These are phyloP conservation scores for Lumnitzera littorea DNA, from an alignment of 345 rosid genomes.

Conservation along the genomic window DNA sequence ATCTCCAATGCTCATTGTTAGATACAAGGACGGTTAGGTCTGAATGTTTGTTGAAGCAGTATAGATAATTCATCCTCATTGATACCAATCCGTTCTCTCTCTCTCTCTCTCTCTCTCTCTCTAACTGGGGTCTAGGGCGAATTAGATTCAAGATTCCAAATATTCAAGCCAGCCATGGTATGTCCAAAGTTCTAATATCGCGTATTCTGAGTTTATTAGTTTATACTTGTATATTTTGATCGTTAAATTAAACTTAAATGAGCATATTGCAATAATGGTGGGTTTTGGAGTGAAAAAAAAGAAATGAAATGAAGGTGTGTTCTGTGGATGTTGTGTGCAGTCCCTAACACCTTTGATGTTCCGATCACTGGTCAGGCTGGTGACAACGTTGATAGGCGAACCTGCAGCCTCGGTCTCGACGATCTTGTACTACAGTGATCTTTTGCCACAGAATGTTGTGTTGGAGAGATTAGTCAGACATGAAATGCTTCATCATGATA, in stretches of 20 bases:
- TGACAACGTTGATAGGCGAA: slow-evolving; percentile 18
- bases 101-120: background rate
- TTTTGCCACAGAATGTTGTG: slow-evolving; percentile 32
- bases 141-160: background rate
- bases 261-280: no score
- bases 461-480: slow-evolving; percentile 35
- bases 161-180: slow-evolving; percentile 22
- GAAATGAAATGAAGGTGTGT: background rate
- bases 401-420: slow-evolving; percentile 39
- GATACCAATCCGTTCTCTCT: no score
- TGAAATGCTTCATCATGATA: slow-evolving; percentile 28
- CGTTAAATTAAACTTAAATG: no score
- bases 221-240: no score
- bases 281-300: background rate
- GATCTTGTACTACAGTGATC: slow-evolving; percentile 34
- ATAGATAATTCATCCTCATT: no score
- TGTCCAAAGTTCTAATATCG: background rate
- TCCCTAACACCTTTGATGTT: slow-evolving; percentile 34
- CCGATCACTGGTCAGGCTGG: slow-evolving; percentile 38
- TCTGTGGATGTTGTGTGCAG: slow-evolving; percentile 17
- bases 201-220: no score
- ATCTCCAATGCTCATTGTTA: no score
- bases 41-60: no score
- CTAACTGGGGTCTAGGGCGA: background rate
- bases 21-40: no score